Conservation (phyloP, 1,284 basidiomycete species). For the Psilocybe mexicana region DNA sequence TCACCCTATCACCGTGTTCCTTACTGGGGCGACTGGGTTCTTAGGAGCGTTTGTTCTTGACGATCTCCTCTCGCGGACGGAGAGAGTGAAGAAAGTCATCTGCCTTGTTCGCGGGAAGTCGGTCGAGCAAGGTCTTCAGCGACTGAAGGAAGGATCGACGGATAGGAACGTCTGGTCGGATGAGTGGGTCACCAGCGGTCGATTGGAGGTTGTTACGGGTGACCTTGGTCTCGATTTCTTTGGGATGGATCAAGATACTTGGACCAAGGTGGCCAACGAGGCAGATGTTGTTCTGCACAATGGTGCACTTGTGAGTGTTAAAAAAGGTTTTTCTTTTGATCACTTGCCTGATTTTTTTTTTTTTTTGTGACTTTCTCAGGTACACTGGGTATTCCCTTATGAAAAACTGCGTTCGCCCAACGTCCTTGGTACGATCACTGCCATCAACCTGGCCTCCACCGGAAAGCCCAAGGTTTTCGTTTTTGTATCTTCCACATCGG, state of each 20-base stretch:
- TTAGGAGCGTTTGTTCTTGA: conserved; percentile 91
- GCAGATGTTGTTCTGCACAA: conserved; percentile 93
- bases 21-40: conserved; percentile 98
- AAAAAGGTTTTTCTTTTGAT: background rate
- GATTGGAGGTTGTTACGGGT: conserved; percentile 86
- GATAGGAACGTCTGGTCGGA: conserved; percentile 95
- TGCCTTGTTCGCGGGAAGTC: conserved; percentile 85
- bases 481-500: conserved; percentile 94
- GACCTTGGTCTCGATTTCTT: conserved; percentile 82
- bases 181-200: conserved; percentile 71
- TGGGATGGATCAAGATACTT: conserved; percentile 69
- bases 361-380: conserved; percentile 59
- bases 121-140: conserved; percentile 62
- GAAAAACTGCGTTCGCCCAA: conserved; percentile 91
- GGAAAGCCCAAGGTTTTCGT: conserved; percentile 82
- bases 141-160: conserved; percentile 76
- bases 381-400: conserved; percentile 99
- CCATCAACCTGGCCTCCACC: conserved; percentile 77
- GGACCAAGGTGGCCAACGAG: conserved; percentile 72
- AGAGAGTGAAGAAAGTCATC: conserved; percentile 82
- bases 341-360: conserved; percentile 31
- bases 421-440: conserved; percentile 86
- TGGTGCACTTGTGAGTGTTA: conserved; percentile 79
- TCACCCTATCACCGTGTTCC: conserved; percentile 77
- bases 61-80: conserved; percentile 70